phyloP scores from a whole-genome alignment of 371 early-diverging fungal genomes.

The Mortierella sp. region DNA sequence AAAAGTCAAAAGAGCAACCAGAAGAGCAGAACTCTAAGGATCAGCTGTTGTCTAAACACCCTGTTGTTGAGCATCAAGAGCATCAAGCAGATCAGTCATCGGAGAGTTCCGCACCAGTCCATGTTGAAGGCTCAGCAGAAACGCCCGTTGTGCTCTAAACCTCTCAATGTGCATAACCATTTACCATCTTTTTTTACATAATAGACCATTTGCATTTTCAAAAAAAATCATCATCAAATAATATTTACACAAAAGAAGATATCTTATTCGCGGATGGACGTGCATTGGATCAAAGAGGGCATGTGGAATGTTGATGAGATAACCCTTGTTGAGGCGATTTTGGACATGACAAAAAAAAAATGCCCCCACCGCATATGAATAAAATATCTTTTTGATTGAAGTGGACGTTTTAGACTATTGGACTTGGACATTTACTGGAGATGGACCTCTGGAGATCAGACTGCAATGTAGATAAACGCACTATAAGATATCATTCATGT shows the following conservation, averaged over 20 bases:
- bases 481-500: not conserved
- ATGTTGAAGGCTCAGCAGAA: constrained; percentile 7
- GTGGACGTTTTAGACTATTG: constrained; percentile 8
- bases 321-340: not conserved
- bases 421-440: constrained; percentile 1
- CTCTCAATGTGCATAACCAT: constrained; percentile 12
- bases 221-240: not conserved
- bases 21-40: constrained; percentile 6
- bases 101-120: not conserved
- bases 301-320: constrained; percentile 11
- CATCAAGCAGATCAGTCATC: constrained; percentile 7
- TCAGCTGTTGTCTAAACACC: not conserved
- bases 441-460: not conserved
- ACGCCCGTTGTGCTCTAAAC: constrained; percentile 11
- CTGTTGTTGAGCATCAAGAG: not conserved
- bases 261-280: constrained; percentile 4
- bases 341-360: constrained; percentile 19
- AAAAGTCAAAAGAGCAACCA: not conserved
- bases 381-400: constrained; percentile 21
- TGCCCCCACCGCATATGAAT: constrained; percentile 7
- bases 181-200: constrained; percentile 4
- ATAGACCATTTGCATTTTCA: constrained; percentile 7
- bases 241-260: not conserved
- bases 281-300: not conserved
- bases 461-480: not conserved